Evolutionary conservation across 2,329 filamentous ascomycete genomes (phyloP).

Genomic region (Ophiobolus disseminans): DNA sequence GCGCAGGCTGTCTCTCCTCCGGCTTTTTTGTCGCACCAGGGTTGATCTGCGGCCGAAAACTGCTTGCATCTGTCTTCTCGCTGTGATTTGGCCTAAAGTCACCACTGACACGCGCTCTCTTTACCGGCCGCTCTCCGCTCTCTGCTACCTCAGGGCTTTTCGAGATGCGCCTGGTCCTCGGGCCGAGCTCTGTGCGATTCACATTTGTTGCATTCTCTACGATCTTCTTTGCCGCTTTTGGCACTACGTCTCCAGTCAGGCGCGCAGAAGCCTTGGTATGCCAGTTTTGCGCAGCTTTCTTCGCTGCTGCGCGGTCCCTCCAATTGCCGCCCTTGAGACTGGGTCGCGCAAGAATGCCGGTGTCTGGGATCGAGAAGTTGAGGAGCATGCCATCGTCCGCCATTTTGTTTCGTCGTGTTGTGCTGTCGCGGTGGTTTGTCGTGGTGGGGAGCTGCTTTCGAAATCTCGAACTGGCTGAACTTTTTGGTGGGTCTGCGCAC

Average conservation of each 20-base stretch:
- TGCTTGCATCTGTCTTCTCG: constrained; percentile 22
- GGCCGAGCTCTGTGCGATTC: constrained; percentile 41
- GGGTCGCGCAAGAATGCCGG: constrained; percentile 66
- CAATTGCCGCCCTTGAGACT: constrained; percentile 89
- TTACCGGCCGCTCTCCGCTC: constrained; percentile 35
- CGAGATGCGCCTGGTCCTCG: constrained; percentile 24
- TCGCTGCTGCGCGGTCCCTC: constrained; percentile 84
- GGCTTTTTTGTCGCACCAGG: constrained; percentile 34
- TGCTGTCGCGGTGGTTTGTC: neutral
- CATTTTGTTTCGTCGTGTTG: constrained; percentile 61
- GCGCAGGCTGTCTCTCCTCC: constrained; percentile 43
- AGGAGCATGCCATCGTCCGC: constrained; percentile 94
- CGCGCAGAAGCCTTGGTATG: constrained; percentile 53
- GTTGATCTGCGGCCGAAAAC: constrained; percentile 43
- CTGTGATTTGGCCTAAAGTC: constrained; percentile 45
- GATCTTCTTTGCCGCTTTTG: constrained; percentile 20
- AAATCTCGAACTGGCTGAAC: constrained; percentile 17
- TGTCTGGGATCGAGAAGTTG: constrained; percentile 83
- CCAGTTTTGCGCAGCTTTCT: constrained; percentile 68
- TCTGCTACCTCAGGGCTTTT: constrained; percentile 24
- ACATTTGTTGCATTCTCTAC: constrained; percentile 34
- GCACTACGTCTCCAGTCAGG: constrained; percentile 34
- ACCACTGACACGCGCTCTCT: constrained; percentile 46
- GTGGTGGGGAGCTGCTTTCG: constrained; percentile 1
- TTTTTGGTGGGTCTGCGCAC: constrained; percentile 25